Percentiles rank a stretch among this genome's conserved stretches.
phyloP scores from a whole-genome alignment of 176 grass and related monocot species.

The Musa beccarii region DNA sequence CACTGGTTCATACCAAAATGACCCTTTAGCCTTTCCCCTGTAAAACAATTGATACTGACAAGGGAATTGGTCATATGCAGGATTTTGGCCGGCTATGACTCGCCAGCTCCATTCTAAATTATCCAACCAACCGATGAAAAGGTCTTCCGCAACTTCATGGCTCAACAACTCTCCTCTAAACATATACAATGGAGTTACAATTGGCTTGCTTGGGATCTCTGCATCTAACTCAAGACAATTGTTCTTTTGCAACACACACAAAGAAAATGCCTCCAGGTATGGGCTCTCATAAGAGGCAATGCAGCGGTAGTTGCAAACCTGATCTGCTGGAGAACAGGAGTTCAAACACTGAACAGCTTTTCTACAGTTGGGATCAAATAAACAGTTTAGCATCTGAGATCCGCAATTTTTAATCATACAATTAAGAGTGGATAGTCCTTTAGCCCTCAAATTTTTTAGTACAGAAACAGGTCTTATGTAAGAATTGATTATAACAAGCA shows the following conservation, averaged over 20 bases:
- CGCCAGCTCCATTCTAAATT: slow-evolving; percentile 82
- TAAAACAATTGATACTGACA: slow-evolving; percentile 92
- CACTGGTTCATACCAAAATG: slow-evolving; percentile 90
- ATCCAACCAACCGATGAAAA: slow-evolving; percentile 84
- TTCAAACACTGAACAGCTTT: slow-evolving; percentile 90
- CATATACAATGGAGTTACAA: slow-evolving; percentile 41
- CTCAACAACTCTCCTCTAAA: slow-evolving; percentile 60
- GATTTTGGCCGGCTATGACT: slow-evolving; percentile 81
- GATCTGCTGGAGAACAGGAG: slow-evolving; percentile 72
- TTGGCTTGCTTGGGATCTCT: slow-evolving; percentile 60
- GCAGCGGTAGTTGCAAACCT: slow-evolving; percentile 90
- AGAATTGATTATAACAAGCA: slow-evolving; percentile 71
- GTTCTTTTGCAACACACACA: slow-evolving; percentile 95
- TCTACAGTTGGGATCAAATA: slow-evolving; percentile 81
- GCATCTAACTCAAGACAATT: slow-evolving; percentile 89
- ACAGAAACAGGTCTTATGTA: slow-evolving; percentile 64
- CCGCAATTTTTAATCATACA: slow-evolving; percentile 84
- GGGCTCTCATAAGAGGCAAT: slow-evolving; percentile 83
- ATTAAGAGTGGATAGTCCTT: slow-evolving; percentile 71
- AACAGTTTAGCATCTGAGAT: slow-evolving; percentile 75
- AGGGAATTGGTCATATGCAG: slow-evolving; percentile 92
- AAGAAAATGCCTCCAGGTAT: slow-evolving; percentile 69
- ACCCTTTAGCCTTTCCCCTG: slow-evolving; percentile 77
- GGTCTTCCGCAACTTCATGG: slow-evolving; percentile 80
- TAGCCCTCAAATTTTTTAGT: slow-evolving; percentile 76